Evolutionary conservation across 192 early-diverging fungal genomes (phyloP).

Genomic region (Rhizoclosmatium sp.): DNA sequence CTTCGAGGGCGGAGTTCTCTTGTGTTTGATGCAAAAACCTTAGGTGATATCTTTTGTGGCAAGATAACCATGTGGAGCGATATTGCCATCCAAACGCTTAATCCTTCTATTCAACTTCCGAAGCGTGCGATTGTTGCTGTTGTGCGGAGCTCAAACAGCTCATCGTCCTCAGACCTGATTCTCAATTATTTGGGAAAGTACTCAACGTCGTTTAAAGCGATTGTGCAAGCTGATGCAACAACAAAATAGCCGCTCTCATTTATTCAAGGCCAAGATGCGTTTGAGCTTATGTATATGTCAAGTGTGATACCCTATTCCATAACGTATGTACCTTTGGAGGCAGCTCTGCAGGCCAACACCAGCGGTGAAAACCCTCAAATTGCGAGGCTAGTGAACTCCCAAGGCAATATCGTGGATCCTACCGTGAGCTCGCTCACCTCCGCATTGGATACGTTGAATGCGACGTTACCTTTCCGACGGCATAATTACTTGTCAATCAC

Average conservation of each 20-base stretch:
- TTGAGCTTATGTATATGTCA: conserved; percentile 24
- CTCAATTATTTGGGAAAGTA: not conserved
- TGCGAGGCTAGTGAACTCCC: not conserved
- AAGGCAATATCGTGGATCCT: not conserved
- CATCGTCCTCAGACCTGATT: not conserved
- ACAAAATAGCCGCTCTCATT: not conserved
- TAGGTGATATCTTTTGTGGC: conserved; percentile 1
- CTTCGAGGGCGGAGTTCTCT: not conserved
- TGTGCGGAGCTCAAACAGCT: not conserved
- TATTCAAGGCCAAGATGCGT: not conserved
- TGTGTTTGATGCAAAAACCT: not conserved
- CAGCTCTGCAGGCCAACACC: not conserved
- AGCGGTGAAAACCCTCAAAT: not conserved
- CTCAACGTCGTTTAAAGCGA: not conserved
- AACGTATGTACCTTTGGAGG: not conserved
- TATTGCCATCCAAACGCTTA: not conserved
- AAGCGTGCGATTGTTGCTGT: not conserved
- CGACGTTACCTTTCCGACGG: not conserved
- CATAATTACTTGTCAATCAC: conserved; percentile 4
- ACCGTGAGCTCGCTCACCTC: not conserved
- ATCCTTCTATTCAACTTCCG: not conserved
- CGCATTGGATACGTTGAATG: not conserved
- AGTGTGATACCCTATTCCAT: conserved; percentile 1
- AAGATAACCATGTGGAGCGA: conserved; percentile 9
- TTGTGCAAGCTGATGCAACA: not conserved